A percentile compares a stretch with the other conserved stretches of the same genome.
Evolutionary conservation across 768 basidiomycete genomes (phyloP).

Genomic region (Hypholoma sublateritium): DNA sequence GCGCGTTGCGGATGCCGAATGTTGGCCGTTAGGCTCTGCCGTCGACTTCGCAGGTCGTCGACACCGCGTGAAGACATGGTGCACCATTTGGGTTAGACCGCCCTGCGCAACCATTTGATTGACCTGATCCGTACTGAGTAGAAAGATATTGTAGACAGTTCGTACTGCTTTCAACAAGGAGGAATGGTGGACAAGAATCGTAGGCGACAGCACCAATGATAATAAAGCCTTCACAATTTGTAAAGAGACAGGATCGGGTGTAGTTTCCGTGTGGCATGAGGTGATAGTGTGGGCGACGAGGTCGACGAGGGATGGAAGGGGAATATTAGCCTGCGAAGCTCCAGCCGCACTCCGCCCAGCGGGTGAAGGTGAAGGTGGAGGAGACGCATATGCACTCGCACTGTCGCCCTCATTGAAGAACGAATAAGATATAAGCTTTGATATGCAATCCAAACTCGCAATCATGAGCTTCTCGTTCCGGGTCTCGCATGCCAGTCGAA

Average conservation of each 20-base stretch:
- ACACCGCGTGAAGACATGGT: slow-evolving; percentile 91
- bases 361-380: slow-evolving; percentile 72
- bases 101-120: slow-evolving; percentile 99
- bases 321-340: slow-evolving; percentile 46
- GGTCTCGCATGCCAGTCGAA: slow-evolving; percentile 95
- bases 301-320: slow-evolving; percentile 82
- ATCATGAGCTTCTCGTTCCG: slow-evolving; percentile 92
- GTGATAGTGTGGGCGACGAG: slow-evolving; percentile 94
- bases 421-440: slow-evolving; percentile 95
- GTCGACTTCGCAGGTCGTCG: slow-evolving; percentile 27
- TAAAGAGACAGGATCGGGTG: slow-evolving; percentile 87
- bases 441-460: slow-evolving; percentile 95
- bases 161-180: slow-evolving; percentile 93
- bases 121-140: slow-evolving; percentile 84
- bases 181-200: slow-evolving; percentile 90
- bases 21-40: not conserved
- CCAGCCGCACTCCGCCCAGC: slow-evolving; percentile 38
- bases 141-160: slow-evolving; percentile 97
- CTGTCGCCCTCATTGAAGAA: slow-evolving; percentile 81
- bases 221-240: slow-evolving; percentile 97
- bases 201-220: slow-evolving; percentile 83
- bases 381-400: slow-evolving; percentile 47
- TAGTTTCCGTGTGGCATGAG: slow-evolving; percentile 83
- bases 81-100: slow-evolving; percentile 96
- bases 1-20: slow-evolving; percentile 13